Evolutionary conservation across 257 asterid genomes (phyloP).

Genomic region (Solanum tarijense): DNA sequence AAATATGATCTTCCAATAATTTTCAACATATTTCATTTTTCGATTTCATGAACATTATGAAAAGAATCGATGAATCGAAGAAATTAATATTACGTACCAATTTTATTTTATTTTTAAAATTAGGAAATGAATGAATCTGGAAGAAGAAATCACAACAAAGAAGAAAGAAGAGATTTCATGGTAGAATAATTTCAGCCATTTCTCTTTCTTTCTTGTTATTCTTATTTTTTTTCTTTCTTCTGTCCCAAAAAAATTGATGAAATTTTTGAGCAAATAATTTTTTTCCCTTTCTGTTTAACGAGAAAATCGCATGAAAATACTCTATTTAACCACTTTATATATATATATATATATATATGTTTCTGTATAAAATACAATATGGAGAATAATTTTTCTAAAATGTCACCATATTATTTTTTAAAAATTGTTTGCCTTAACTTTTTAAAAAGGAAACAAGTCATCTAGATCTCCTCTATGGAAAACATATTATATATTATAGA

Average conservation of each 20-base stretch:
- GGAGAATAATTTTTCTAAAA: too few relatives aligned
- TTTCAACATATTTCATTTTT: background rate
- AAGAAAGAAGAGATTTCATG: background rate
- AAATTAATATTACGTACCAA: conserved; percentile 2
- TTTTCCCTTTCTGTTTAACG: conserved; percentile 23
- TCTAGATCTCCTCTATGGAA: background rate
- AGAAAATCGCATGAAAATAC: conserved; percentile 9
- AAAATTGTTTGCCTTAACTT: background rate
- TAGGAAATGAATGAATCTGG: background rate
- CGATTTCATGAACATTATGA: background rate
- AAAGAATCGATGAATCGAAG: background rate
- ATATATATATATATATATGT: conserved; percentile 1
- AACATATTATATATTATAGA: background rate
- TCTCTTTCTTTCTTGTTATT: conserved; percentile 5
- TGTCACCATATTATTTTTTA: too few relatives aligned
- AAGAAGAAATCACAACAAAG: background rate
- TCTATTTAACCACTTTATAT: conserved; percentile 8
- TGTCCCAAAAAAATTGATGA: background rate
- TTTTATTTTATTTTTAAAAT: too few relatives aligned
- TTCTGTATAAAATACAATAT: too few relatives aligned
- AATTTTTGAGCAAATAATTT: background rate
- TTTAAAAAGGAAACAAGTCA: background rate
- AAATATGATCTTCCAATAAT: background rate
- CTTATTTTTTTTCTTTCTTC: background rate
- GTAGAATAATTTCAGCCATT: background rate